A percentile compares a stretch with the other conserved stretches of the same genome.
phyloP scores from a whole-genome alignment of 2,329 filamentous ascomycete species.

The Ophiostoma montium region DNA sequence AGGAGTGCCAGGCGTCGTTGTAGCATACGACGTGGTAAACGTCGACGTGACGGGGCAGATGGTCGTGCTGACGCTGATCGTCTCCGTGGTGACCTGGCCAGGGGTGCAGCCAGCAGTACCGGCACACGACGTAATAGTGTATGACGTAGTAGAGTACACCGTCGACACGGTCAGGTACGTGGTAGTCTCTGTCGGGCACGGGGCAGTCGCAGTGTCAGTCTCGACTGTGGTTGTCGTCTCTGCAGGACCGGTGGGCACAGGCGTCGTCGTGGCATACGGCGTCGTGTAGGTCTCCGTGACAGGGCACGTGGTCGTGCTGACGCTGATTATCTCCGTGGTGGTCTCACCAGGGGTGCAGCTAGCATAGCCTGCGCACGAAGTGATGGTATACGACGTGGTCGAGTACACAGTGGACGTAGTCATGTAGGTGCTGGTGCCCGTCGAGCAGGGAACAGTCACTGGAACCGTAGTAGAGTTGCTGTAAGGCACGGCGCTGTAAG shows the following conservation, averaged over 20 bases:
- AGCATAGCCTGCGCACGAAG: conserved; percentile 14
- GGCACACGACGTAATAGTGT: neutral
- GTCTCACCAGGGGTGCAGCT: conserved; percentile 16
- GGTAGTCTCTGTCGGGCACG: neutral
- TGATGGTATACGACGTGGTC: conserved; percentile 17
- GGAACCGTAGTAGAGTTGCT: neutral
- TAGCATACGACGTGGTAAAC: neutral
- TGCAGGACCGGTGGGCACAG: no score
- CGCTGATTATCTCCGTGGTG: conserved; percentile 17
- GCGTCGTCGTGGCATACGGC: no score
- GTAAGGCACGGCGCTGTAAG: neutral
- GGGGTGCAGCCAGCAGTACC: neutral
- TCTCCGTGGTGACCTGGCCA: conserved; percentile 9
- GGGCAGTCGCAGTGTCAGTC: conserved; percentile 10
- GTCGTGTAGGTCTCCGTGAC: conserved; percentile 14
- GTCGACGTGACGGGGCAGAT: neutral
- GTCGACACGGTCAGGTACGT: neutral
- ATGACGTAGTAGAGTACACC: neutral
- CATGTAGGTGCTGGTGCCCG: neutral
- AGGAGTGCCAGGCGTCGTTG: neutral
- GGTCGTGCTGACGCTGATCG: neutral
- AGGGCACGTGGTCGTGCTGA: conserved; percentile 28
- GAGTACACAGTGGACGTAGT: conserved; percentile 15
- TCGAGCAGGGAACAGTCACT: neutral
- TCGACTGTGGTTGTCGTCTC: conserved; percentile 3